These are phyloP conservation scores for Rhododendron molle DNA, from an alignment of 148 eudicot species.

Conservation along the genomic window DNA sequence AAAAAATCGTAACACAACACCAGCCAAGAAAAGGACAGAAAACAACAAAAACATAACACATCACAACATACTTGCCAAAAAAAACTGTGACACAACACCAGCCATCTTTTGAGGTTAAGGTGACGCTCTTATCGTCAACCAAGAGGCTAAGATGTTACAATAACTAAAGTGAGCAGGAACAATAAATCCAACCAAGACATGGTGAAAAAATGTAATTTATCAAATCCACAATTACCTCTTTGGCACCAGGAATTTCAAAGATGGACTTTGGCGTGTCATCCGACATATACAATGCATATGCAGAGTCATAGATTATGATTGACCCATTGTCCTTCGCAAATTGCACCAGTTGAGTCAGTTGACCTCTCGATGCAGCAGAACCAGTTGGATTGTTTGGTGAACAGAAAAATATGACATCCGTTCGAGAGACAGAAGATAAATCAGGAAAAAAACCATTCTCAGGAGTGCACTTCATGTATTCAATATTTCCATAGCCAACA, in stretches of 20 bases:
- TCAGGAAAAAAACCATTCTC: conserved; percentile 70
- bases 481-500: conserved; percentile 50
- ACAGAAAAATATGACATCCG: conserved; percentile 81
- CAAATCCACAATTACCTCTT: conserved; percentile 87
- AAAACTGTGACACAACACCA: background rate
- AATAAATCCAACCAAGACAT: conserved; percentile 88
- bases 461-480: conserved; percentile 68
- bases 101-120: background rate
- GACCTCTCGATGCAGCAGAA: conserved; percentile 60
- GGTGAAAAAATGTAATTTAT: conserved; percentile 79
- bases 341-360: conserved; percentile 55
- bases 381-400: conserved; percentile 94
- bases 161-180: conserved; percentile 80
- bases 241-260: conserved; percentile 81
- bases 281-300: conserved; percentile 57
- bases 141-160: background rate
- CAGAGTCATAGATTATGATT: conserved; percentile 75
- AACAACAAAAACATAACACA: background rate
- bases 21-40: background rate
- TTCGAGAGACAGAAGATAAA: conserved; percentile 39
- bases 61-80: background rate
- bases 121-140: background rate
- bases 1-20: background rate
- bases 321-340: conserved; percentile 75
- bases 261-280: conserved; percentile 68